These are phyloP conservation scores for Starmerella tilneyi DNA, from an alignment of 805 yeast genomes.

Conservation along the genomic window DNA sequence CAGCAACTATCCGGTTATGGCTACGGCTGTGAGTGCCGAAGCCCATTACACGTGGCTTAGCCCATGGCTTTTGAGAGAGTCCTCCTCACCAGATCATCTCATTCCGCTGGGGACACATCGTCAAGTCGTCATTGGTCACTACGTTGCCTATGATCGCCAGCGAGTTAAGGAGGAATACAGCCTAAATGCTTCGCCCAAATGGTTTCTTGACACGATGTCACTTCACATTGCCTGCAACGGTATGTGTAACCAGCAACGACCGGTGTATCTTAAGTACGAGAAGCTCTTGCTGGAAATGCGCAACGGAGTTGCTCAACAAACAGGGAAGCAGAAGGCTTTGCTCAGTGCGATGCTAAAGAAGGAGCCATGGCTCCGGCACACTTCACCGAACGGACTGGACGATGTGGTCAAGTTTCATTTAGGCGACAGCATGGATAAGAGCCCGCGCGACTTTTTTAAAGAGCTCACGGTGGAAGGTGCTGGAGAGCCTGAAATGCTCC, in stretches of 20 bases:
- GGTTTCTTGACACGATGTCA: conserved; percentile 85
- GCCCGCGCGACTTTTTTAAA: conserved; percentile 54
- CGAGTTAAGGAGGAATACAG: conserved; percentile 75
- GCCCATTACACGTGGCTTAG: conserved; percentile 97
- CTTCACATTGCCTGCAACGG: conserved; percentile 85
- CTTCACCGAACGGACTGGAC: conserved; percentile 68
- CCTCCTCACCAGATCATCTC: conserved; percentile 43
- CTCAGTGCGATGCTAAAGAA: conserved; percentile 65
- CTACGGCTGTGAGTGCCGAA: conserved; percentile 59
- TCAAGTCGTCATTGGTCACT: conserved; percentile 75
- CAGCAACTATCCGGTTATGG: conserved; percentile 66
- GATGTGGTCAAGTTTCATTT: conserved; percentile 76
- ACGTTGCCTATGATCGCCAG: conserved; percentile 84
- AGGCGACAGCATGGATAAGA: conserved; percentile 54
- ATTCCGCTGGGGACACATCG: conserved; percentile 60
- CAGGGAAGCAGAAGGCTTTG: conserved; percentile 36
- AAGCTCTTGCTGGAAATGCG: conserved; percentile 18
- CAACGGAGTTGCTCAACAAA: neutral
- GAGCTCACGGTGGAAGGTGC: conserved; percentile 46
- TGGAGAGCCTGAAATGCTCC: conserved; percentile 40
- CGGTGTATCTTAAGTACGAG: conserved; percentile 47
- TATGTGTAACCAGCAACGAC: conserved; percentile 83
- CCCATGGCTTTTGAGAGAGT: conserved; percentile 58
- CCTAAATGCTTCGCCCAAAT: conserved; percentile 54
- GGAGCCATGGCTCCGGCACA: conserved; percentile 70